Base-by-base conservation (phyloP, 345 rosid genomes). In the Barbarea vulgaris region DNA sequence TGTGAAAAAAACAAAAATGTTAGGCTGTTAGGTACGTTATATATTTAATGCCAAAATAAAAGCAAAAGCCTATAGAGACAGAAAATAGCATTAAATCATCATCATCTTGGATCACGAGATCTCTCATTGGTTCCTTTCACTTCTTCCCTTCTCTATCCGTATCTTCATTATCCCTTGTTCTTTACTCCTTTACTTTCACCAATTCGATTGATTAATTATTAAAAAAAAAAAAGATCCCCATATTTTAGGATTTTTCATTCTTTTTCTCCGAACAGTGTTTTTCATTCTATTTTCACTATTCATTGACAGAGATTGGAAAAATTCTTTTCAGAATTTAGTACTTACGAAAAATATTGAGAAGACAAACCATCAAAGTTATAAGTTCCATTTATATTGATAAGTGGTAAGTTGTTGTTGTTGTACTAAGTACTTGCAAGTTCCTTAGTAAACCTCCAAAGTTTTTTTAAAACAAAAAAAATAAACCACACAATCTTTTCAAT, bases 71-170 rank as follows among this genome's bases (percentile, higher is more conserved):
- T 57, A 65, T 58, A 65, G 62, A 57, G 69, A 57, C 81, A 72
- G 77, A 64, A 51, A 77, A 50, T 65, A 31, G 68, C 68, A 77
- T 39, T 77, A 51, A 71, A 54, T 41, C 21, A 66, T 72, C 63
- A 77, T 77, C 73, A 58, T 78, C 77, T 78, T 78, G 81, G 81
- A 78, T 78, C 81, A 78, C 81, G 81, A 78, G 73, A 78, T 72
- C 64, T 52, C 81, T 78, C 69, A 72, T 72, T 78, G 7, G 77
- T 77, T 37, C 68, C 81, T 77, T 71, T 71, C 81, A 58, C 55
- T 65, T 57, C 63, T 64, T 65, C 34, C 39, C 21, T 14, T 51
- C 64, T 77, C 46, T 64, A 64, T 77, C 72, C 72, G 77, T 76
- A 76, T 69, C 70, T 33, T 62, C 70, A 41, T 62, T 21, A 33